Conservation (phyloP, 1,139 yeast species). For the Geotrichum bryndzae region DNA sequence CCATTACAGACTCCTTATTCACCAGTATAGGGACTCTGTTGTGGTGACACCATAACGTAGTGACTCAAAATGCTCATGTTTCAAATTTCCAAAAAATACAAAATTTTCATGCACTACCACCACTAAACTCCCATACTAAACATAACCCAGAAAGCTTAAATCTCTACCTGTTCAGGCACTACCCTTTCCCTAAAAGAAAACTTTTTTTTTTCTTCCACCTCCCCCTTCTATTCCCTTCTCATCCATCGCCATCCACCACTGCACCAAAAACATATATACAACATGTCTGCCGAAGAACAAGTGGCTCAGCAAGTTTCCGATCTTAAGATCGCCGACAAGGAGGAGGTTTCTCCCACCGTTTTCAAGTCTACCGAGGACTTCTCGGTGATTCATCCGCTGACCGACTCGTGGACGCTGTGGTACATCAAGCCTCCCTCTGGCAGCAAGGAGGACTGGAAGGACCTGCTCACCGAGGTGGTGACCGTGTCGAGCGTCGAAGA, state of each 20-base stretch:
- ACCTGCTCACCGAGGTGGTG: constrained; percentile 86
- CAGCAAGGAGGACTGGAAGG: constrained; percentile 84
- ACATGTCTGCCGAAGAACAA: background rate
- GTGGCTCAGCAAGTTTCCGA: background rate
- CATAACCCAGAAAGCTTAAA: no score
- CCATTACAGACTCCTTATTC: no score
- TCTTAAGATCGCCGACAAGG: background rate
- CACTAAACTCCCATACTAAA: no score
- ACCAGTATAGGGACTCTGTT: no score
- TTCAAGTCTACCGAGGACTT: constrained; percentile 65
- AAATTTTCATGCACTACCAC: no score
- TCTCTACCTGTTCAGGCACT: no score
- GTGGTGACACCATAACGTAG: no score
- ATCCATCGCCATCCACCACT: background rate
- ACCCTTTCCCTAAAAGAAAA: no score
- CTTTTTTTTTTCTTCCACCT: constrained; percentile 1
- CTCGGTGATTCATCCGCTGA: constrained; percentile 82
- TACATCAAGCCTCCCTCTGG: constrained; percentile 88
- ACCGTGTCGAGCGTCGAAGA: constrained; percentile 91
- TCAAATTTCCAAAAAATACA: no score
- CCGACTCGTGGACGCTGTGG: constrained; percentile 95
- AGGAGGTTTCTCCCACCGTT: constrained; percentile 41
- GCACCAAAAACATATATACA: background rate
- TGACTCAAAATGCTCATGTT: no score
- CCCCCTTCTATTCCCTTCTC: background rate